These are phyloP conservation scores for Barbarea vulgaris DNA, from an alignment of 345 rosid genomes.

Conservation along the genomic window DNA sequence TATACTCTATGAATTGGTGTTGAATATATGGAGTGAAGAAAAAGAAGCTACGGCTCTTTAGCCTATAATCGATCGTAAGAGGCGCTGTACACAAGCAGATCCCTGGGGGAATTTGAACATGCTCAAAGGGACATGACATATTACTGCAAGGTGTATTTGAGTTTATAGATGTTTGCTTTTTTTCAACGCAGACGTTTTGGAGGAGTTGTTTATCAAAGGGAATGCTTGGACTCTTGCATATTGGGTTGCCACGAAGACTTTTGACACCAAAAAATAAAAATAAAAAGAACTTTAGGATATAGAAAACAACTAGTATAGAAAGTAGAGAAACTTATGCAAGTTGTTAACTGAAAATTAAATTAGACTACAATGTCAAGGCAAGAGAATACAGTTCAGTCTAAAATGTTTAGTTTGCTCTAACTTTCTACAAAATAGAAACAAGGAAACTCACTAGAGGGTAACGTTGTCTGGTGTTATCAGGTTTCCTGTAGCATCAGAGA, in stretches of 20 bases:
- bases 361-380: neutral
- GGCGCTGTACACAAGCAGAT: constrained; percentile 77
- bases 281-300: neutral
- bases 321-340: constrained; percentile 1
- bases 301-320: neutral
- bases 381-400: constrained; percentile 11
- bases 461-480: constrained; percentile 66
- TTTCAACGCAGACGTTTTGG: constrained; percentile 48
- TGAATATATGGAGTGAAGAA: constrained; percentile 58
- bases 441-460: constrained; percentile 59
- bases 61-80: constrained; percentile 71
- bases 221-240: constrained; percentile 56
- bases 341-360: neutral
- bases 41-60: constrained; percentile 89
- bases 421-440: neutral
- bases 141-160: constrained; percentile 30
- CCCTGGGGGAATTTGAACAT: constrained; percentile 55
- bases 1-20: constrained; percentile 48
- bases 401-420: too few relatives aligned
- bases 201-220: constrained; percentile 37
- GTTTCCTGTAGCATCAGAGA: constrained; percentile 60
- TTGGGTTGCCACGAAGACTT: constrained; percentile 82
- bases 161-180: constrained; percentile 27
- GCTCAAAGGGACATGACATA: constrained; percentile 54
- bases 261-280: neutral